Evolutionary conservation across 2,329 filamentous ascomycete species (phyloP), one percentile per base, ranked within the genome.

Genomic region (Ascochyta rabiei): DNA sequence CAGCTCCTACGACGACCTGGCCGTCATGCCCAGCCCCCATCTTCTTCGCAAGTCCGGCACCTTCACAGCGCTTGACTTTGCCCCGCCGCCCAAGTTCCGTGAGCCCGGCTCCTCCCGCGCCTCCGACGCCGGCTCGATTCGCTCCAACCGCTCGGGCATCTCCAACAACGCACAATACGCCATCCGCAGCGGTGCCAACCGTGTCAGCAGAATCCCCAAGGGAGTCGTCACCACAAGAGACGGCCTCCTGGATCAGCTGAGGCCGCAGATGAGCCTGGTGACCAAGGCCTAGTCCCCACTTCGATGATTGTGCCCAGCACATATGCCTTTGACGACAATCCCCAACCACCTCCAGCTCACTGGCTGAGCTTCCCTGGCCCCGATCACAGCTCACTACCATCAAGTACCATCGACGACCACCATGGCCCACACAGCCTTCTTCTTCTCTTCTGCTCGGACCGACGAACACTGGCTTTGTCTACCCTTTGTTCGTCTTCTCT

Each of bases 1-100:
- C 21, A 91, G 89, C 56, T 83, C 92, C 5, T 97, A 92, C 75
- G 93, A 98, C 52, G 93, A 98, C 55, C 86, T 98, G 58, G 77
- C 88, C 12, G 83, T 84, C 8, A 86, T 99, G 60, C 95, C 95
- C 33, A 97, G 92, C 82, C 92, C 95, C 35, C 88, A 93, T 71
- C 66, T 86, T 68, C 81, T 95, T 45, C 86, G 89, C 69, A 93
- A 91, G 69, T 93, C 89, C 1, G 80, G 84, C 57, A 90, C 89
- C 0, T 93, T 93, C 70, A 93, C 89, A 3, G 85, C 78, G 1
- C 84, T 95, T 24, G 90, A 95, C 77, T 95, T 95, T 72, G 89
- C 89, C 2, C 88, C 90, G 24, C 89, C 89, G 28, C 86, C 86
- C 66, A 88, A 87, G 72, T 89, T 93, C 76, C 86, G 83, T 56